These are phyloP conservation scores for Metschnikowia colocasiae DNA, from an alignment of 805 yeast species.

Conservation along the genomic window DNA sequence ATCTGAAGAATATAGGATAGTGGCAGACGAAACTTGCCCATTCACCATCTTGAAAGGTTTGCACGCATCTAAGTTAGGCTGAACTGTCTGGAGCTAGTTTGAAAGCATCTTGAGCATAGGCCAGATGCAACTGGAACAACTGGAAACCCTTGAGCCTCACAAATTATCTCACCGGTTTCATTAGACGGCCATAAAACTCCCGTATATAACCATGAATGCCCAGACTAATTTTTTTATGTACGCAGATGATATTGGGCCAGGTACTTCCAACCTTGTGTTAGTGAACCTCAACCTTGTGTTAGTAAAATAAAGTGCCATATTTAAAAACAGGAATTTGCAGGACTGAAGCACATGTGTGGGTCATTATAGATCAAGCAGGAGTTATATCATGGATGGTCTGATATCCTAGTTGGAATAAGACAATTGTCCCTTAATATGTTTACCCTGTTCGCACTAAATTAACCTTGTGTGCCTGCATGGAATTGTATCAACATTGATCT, in stretches of 20 bases:
- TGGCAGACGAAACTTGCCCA: neutral
- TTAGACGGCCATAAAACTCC: neutral
- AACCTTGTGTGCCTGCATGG: neutral
- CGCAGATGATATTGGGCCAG: neutral
- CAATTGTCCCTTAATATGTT: neutral
- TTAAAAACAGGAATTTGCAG: neutral
- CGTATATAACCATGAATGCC: neutral
- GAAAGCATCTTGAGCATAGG: neutral
- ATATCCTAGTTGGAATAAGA: neutral
- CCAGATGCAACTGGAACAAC: neutral
- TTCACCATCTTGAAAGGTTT: neutral
- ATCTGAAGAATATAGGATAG: neutral
- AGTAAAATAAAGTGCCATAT: neutral
- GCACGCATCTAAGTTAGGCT: neutral
- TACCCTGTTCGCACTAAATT: neutral
- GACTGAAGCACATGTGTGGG: neutral
- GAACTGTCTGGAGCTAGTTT: neutral
- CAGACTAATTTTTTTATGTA: neutral
- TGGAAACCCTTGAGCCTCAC: neutral
- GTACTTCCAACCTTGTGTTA: neutral
- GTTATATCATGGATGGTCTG: neutral
- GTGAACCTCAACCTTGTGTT: neutral
- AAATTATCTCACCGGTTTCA: too few relatives aligned
- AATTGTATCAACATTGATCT: neutral
- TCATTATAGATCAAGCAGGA: too few relatives aligned